phyloP scores from a whole-genome alignment of 1,284 basidiomycete genomes.

The Cryptococcus sp. region DNA sequence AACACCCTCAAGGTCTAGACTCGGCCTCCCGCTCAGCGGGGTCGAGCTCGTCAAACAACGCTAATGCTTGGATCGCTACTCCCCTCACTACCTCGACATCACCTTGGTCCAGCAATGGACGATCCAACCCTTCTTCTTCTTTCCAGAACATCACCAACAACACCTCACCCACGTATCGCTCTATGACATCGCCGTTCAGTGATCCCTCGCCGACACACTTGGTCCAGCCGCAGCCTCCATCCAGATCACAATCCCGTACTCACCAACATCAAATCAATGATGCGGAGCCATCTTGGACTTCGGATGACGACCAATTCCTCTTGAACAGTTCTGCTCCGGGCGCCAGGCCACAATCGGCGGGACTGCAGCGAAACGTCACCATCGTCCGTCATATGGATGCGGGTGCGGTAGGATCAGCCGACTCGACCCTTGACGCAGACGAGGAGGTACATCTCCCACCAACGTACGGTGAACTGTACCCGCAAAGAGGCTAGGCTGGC shows the following conservation, averaged over 20 bases:
- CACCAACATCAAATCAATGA: neutral
- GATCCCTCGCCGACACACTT: neutral
- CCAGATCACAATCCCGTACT: too few species aligned
- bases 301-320: neutral
- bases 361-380: neutral
- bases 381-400: neutral
- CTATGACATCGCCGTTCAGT: neutral
- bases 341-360: neutral
- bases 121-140: neutral
- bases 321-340: neutral
- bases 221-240: neutral
- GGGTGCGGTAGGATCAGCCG: neutral
- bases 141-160: neutral
- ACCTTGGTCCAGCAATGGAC: neutral
- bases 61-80: neutral
- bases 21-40: neutral
- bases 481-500: neutral
- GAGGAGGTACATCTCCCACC: neutral
- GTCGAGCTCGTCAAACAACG: neutral
- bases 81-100: neutral
- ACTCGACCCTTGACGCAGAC: neutral
- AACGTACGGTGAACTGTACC: neutral
- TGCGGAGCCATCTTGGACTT: neutral
- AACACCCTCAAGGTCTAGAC: neutral
- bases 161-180: neutral